Evolutionary conservation across 2,329 filamentous ascomycete genomes (phyloP), one percentile per base, ranked within the genome.

Genomic region (Nigrograna mackinnonii): DNA sequence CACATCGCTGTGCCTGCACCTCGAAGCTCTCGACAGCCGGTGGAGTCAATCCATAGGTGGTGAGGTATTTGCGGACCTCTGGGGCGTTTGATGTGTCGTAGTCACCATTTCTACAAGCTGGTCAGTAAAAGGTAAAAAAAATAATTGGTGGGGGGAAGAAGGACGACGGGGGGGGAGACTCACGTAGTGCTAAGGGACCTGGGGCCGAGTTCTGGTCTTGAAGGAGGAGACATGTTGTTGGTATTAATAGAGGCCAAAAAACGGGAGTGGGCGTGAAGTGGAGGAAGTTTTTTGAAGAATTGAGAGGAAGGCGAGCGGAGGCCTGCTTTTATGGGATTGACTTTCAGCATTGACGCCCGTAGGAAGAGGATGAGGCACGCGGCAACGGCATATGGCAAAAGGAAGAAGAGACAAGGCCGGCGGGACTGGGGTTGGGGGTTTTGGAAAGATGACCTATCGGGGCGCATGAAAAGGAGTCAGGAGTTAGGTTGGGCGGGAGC

Each of bases 1-100:
- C 50, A 77, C 76, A 78, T 74, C 76, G 67, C 57, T 75, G 66
- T 42, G 68, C 66, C 61, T 79, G 77, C 30, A 68, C 63, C 46
- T 78, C 73, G 58, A 71, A 75, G 48, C 65, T 72, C 64, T 79
- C 76, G 18, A 78, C 66, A 22, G 64, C 69, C 12, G 77, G 77
- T 38, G 77, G 77, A 30, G 70, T 73, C 44, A 80, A 68, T 39
- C 77, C 77, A 55, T 79, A 78, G 26, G 77, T 79, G 39, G 68
- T 68, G 33, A 79, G 71, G 57, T 74, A 73, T 48, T 71, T 74
- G 57, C 77, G 72, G 39, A 76, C 70, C 54, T 78, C 73, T 49
- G 70, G 63, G 4, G 73, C 58, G 56, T 77, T 70, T 16, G 76
- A 69, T 35, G 74, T 74, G 64, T 77, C 74, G 55, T 71, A 79